These are phyloP conservation scores for Parsonsia alboflavescens DNA, from an alignment of 257 asterid species.

Conservation along the genomic window DNA sequence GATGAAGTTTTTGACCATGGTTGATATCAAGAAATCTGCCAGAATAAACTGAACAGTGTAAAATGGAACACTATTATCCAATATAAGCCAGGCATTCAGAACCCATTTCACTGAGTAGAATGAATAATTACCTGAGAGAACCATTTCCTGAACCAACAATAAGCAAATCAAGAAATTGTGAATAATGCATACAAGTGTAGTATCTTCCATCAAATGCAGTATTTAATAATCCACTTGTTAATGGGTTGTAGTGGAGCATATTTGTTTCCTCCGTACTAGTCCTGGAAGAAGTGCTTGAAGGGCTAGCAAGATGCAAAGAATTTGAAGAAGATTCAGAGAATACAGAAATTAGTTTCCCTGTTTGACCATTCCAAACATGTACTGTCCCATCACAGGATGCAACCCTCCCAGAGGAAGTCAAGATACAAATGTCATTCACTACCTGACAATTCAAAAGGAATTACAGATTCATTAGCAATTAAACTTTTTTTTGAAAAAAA, in stretches of 20 bases:
- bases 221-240: slow-evolving; percentile 70
- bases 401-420: slow-evolving; percentile 77
- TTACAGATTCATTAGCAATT: slow-evolving; percentile 7
- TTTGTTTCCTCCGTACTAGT: slow-evolving; percentile 64
- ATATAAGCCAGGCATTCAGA: background rate
- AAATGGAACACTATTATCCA: background rate
- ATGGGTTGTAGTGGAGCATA: slow-evolving; percentile 67
- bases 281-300: slow-evolving; percentile 42
- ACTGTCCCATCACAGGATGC: slow-evolving; percentile 99
- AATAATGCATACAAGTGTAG: slow-evolving; percentile 80
- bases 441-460: slow-evolving; percentile 44
- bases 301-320: slow-evolving; percentile 29
- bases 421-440: slow-evolving; percentile 71
- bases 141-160: slow-evolving; percentile 94
- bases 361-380: slow-evolving; percentile 93
- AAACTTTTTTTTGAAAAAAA: too few species aligned
- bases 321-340: slow-evolving; percentile 57
- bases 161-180: slow-evolving; percentile 59
- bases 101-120: slow-evolving; percentile 6
- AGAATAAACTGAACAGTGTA: slow-evolving; percentile 14
- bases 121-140: slow-evolving; percentile 64
- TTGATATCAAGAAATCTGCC: slow-evolving; percentile 85
- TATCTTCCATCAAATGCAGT: slow-evolving; percentile 79
- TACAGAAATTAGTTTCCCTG: slow-evolving; percentile 64
- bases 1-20: slow-evolving; percentile 85